Percentiles rank a stretch among this genome's conserved stretches.
Conservation (phyloP, 306 rosid genomes). For the Medicago arabica region DNA sequence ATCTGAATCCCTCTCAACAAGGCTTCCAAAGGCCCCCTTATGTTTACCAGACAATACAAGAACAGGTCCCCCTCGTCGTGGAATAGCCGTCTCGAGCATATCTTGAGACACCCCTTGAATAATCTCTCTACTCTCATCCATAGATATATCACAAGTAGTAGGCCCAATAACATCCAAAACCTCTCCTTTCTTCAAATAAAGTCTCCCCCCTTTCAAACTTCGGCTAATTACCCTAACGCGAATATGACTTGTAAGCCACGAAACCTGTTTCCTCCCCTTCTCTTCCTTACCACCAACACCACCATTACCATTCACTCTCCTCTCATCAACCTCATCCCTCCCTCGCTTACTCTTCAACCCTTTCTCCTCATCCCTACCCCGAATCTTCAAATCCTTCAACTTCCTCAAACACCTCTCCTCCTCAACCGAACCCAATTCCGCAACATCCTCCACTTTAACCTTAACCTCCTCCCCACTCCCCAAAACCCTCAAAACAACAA, state of each 20-base stretch:
- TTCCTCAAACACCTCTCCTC: conserved; percentile 70
- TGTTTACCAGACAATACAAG: conserved; percentile 81
- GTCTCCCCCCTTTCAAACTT: conserved; percentile 68
- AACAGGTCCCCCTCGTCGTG: conserved; percentile 76
- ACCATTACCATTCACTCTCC: conserved; percentile 14
- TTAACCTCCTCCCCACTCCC: conserved; percentile 49
- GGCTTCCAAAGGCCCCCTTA: conserved; percentile 76
- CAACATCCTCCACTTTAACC: conserved; percentile 53
- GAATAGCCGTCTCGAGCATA: conserved; percentile 78
- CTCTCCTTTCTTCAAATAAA: conserved; percentile 81
- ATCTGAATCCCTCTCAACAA: conserved; percentile 79
- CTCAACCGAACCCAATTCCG: conserved; percentile 66
- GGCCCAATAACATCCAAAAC: conserved; percentile 87
- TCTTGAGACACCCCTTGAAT: conserved; percentile 82
- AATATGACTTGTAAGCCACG: conserved; percentile 86
- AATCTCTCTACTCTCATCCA: conserved; percentile 82
- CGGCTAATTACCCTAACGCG: conserved; percentile 76
- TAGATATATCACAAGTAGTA: conserved; percentile 68
- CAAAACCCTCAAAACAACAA: conserved; percentile 54
- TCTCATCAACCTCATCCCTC: conserved; percentile 29
- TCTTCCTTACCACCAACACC: conserved; percentile 37
- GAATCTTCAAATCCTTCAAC: conserved; percentile 57
- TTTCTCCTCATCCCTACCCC: conserved; percentile 20
- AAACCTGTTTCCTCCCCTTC: conserved; percentile 37
- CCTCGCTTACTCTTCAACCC: conserved; percentile 37